Conservation (phyloP, 225 moss, liverwort and hornwort genomes). For the Physcomitrellopsis africana region DNA sequence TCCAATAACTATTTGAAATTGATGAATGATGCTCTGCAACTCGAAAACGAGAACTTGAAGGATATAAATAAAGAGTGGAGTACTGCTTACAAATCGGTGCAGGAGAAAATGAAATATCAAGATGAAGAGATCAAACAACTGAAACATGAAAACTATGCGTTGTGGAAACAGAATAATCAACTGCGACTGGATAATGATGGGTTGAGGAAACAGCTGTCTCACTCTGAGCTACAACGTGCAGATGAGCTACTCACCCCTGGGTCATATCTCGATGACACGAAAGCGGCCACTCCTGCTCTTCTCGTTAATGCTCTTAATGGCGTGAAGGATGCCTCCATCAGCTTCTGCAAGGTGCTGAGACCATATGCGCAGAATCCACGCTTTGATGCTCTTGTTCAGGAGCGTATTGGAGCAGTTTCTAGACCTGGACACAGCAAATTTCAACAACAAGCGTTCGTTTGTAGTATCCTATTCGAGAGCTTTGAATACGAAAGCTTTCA, state of each 20-base stretch:
- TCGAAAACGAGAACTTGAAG: too few species aligned
- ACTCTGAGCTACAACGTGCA: slow-evolving; percentile 27
- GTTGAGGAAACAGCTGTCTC: slow-evolving; percentile 27
- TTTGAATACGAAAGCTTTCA: background rate
- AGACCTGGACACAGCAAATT: slow-evolving; percentile 31
- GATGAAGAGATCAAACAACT: background rate
- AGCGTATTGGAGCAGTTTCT: slow-evolving; percentile 11
- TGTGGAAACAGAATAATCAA: too few species aligned
- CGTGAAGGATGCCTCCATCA: slow-evolving; percentile 35
- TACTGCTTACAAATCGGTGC: too few species aligned
- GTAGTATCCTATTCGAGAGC: background rate
- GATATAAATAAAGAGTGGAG: background rate
- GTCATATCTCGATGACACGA: slow-evolving; percentile 40
- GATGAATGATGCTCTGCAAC: too few species aligned
- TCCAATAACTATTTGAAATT: too few species aligned
- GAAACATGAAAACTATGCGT: background rate
- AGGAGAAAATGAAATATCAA: background rate
- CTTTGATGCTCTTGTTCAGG: background rate
- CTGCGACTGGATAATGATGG: background rate
- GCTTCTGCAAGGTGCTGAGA: slow-evolving; percentile 31
- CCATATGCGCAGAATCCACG: background rate
- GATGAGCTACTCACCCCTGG: slow-evolving; percentile 17
- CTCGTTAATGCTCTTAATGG: slow-evolving; percentile 32
- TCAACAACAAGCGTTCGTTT: slow-evolving; percentile 32
- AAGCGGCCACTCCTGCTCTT: slow-evolving; percentile 41